phyloP scores from a whole-genome alignment of 2,329 filamentous ascomycete genomes.

The Curvularia spicifera region DNA sequence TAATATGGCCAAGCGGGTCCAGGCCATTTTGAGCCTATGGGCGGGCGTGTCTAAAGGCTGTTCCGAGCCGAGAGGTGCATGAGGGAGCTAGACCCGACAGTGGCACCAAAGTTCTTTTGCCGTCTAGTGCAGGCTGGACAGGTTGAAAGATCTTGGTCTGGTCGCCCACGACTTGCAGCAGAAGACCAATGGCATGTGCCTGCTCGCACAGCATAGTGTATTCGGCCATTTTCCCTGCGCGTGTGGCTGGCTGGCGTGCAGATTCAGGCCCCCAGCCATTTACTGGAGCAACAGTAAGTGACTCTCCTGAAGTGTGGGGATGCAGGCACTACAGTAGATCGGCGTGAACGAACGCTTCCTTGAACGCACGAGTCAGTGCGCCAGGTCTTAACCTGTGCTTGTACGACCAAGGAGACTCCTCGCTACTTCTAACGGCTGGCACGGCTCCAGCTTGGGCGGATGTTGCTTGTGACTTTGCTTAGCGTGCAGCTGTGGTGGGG shows the following conservation, averaged over 20 bases:
- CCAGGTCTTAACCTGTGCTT: conserved; percentile 13
- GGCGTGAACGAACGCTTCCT: conserved; percentile 28
- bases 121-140: conserved; percentile 7
- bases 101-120: conserved; percentile 11
- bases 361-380: conserved; percentile 24
- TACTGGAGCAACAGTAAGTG: neutral
- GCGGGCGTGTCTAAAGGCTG: conserved; percentile 20
- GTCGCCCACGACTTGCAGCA: conserved; percentile 1
- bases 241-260: conserved; percentile 21
- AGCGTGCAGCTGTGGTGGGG: conserved; percentile 18
- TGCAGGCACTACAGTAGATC: conserved; percentile 22
- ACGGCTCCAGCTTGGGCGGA: conserved; percentile 23
- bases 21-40: conserved; percentile 21
- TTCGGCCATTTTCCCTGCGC: conserved; percentile 11
- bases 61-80: conserved; percentile 17
- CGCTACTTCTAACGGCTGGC: conserved; percentile 1
- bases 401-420: neutral
- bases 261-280: conserved; percentile 11
- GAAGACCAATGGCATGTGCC: conserved; percentile 13
- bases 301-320: conserved; percentile 21
- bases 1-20: conserved; percentile 35
- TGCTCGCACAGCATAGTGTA: conserved; percentile 13
- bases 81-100: conserved; percentile 21
- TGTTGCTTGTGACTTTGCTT: conserved; percentile 18
- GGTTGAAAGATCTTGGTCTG: neutral